Percentiles rank a stretch among this genome's conserved stretches.
These are phyloP conservation scores for Krasilnikovozyma curviuscula DNA, from an alignment of 768 basidiomycete genomes.

Conservation along the genomic window DNA sequence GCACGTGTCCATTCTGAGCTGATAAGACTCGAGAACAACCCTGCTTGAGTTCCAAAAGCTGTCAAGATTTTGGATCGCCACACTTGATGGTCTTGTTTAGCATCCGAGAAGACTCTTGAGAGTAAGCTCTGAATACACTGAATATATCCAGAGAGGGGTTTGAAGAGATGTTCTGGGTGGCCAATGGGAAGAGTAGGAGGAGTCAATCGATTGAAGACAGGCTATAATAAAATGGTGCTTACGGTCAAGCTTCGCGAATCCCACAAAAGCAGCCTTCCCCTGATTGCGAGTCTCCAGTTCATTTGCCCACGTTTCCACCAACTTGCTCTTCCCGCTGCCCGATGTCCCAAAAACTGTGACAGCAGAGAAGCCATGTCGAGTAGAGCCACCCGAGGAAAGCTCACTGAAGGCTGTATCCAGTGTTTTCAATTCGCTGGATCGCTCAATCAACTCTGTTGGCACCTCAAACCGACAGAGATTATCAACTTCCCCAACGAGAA, in stretches of 20 bases:
- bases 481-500: conserved; percentile 15
- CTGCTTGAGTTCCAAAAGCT: conserved; percentile 14
- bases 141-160: conserved; percentile 32
- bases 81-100: conserved; percentile 12
- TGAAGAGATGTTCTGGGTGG: conserved; percentile 50
- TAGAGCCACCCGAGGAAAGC: no score
- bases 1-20: conserved; percentile 9
- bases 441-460: conserved; percentile 7
- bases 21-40: conserved; percentile 16
- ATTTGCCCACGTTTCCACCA: conserved; percentile 14
- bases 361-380: neutral
- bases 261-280: conserved; percentile 6
- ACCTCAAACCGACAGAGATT: conserved; percentile 7
- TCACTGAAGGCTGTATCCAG: conserved; percentile 1
- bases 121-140: conserved; percentile 18
- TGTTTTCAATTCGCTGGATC: conserved; percentile 7
- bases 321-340: neutral
- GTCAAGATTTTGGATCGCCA: conserved; percentile 16
- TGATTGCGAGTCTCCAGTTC: conserved; percentile 13
- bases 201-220: no score
- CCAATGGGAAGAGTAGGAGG: conserved; percentile 7
- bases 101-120: conserved; percentile 17
- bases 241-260: neutral
- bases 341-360: neutral
- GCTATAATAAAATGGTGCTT: no score